phyloP scores from a whole-genome alignment of 306 rosid species.

The Prunus padus region DNA sequence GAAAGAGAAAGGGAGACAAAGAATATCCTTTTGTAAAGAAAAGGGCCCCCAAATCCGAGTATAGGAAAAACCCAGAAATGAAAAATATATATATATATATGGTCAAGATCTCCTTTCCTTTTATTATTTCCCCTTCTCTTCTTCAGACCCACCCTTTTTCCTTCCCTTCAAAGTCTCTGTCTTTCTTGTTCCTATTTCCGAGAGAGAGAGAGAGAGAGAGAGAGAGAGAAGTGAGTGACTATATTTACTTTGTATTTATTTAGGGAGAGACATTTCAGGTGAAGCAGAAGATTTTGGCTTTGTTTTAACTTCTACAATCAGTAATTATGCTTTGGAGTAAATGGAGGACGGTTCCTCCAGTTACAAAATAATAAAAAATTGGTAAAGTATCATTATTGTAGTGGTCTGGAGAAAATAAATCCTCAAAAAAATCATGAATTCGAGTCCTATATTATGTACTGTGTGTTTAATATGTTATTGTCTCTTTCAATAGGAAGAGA shows the following conservation, averaged over 20 bases:
- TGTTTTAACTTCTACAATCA: constrained; percentile 28
- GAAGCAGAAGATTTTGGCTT: not conserved
- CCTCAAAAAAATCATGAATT: rapidly evolving
- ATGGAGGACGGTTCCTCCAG: constrained; percentile 20
- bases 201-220: constrained; percentile 24
- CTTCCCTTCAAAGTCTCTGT: constrained; percentile 23
- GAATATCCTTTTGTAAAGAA: constrained; percentile 39
- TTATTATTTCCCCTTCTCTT: not conserved
- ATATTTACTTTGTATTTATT: constrained; percentile 8
- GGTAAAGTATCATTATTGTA: not conserved
- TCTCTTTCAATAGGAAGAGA: rapidly evolving
- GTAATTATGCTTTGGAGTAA: constrained; percentile 26
- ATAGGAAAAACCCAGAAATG: constrained; percentile 17
- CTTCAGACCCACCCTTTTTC: not conserved
- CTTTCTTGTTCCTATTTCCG: constrained; percentile 14
- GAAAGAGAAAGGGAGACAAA: constrained; percentile 16
- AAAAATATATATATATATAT: constrained; percentile 9
- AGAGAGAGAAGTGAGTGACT: not conserved
- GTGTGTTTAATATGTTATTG: no score
- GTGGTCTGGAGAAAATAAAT: no score
- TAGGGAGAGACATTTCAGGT: constrained; percentile 15
- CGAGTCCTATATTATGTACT: no score
- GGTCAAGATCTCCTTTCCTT: constrained; percentile 46
- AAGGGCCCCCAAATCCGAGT: constrained; percentile 48
- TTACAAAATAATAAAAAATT: not conserved